These are phyloP conservation scores for Globisporangium barbulae DNA, from an alignment of 352 stramenopile genomes.

Conservation along the genomic window DNA sequence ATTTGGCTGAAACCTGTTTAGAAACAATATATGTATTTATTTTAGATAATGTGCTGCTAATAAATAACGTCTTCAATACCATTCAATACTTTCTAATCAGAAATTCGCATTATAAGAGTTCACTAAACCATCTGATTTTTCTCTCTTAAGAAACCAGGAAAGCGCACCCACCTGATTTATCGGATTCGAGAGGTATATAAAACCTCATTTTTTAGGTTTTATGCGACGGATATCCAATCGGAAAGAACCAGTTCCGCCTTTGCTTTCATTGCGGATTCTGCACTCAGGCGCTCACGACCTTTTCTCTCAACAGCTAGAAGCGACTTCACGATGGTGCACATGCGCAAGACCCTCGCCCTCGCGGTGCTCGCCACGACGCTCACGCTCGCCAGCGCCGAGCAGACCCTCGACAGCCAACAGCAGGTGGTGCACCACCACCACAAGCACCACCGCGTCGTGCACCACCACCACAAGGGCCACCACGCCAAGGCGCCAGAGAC, in stretches of 20 bases:
- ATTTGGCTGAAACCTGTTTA: not conserved
- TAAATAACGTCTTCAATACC: too few species aligned
- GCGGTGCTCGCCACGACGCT: slow-evolving; percentile 19
- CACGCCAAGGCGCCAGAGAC: not conserved
- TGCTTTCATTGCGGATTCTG: slow-evolving; percentile 13
- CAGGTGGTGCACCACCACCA: slow-evolving; percentile 13
- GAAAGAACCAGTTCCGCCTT: slow-evolving; percentile 8
- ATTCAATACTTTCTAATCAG: not conserved
- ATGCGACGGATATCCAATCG: not conserved
- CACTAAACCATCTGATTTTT: slow-evolving; percentile 5
- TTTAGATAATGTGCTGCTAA: too few species aligned
- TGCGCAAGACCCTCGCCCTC: slow-evolving; percentile 20
- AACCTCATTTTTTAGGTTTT: slow-evolving; percentile 15
- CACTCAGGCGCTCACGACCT: not conserved
- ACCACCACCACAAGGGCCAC: slow-evolving; percentile 10
- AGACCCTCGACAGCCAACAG: slow-evolving; percentile 3
- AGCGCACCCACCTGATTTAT: slow-evolving; percentile 17
- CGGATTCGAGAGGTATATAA: slow-evolving; percentile 6
- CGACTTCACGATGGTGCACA: slow-evolving; percentile 14
- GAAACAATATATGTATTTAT: not conserved
- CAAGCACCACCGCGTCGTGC: slow-evolving; percentile 10
- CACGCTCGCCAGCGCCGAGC: slow-evolving; percentile 6
- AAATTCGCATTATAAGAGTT: not conserved
- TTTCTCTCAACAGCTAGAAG: not conserved
- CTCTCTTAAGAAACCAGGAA: not conserved